Evolutionary conservation across 495 filamentous ascomycete species (phyloP).

Genomic region (Barbatosphaeria neglecta): DNA sequence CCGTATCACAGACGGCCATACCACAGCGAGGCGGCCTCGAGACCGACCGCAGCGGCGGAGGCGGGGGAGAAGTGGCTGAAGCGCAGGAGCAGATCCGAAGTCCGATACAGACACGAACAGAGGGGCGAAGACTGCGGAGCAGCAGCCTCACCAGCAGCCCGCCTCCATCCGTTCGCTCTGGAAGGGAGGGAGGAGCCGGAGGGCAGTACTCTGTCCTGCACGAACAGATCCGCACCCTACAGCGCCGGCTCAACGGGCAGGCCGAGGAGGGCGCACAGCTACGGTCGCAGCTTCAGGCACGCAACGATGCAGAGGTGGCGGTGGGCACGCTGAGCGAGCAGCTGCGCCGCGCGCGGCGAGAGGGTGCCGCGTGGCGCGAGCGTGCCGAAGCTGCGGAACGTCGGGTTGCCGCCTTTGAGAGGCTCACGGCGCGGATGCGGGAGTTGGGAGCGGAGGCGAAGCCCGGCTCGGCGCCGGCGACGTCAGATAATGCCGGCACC

Average conservation of each 20-base stretch:
- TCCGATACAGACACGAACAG: no score
- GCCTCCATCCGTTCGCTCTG: not conserved
- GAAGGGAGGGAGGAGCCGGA: not conserved
- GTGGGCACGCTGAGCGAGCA: constrained; percentile 27
- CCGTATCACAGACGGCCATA: not conserved
- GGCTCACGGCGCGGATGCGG: constrained; percentile 13
- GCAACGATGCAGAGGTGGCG: constrained; percentile 19
- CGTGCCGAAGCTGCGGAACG: constrained; percentile 41
- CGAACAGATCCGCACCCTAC: constrained; percentile 31
- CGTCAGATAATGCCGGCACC: not conserved
- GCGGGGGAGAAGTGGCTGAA: no score
- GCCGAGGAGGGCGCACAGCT: constrained; percentile 30
- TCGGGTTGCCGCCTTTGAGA: constrained; percentile 26
- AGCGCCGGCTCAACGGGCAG: constrained; percentile 24
- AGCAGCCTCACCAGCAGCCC: constrained; percentile 2
- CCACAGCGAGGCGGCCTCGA: no score
- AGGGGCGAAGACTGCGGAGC: no score
- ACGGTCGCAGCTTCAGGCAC: constrained; percentile 27
- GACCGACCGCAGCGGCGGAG: no score
- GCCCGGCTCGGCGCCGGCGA: not conserved
- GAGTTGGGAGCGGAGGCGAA: constrained; percentile 6
- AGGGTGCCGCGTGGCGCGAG: constrained; percentile 34
- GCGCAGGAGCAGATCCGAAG: no score
- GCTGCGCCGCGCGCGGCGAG: constrained; percentile 29
- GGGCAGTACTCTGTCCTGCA: constrained; percentile 27